Conservation (phyloP, 495 filamentous ascomycete species). For the Lophiotrema nucula region DNA sequence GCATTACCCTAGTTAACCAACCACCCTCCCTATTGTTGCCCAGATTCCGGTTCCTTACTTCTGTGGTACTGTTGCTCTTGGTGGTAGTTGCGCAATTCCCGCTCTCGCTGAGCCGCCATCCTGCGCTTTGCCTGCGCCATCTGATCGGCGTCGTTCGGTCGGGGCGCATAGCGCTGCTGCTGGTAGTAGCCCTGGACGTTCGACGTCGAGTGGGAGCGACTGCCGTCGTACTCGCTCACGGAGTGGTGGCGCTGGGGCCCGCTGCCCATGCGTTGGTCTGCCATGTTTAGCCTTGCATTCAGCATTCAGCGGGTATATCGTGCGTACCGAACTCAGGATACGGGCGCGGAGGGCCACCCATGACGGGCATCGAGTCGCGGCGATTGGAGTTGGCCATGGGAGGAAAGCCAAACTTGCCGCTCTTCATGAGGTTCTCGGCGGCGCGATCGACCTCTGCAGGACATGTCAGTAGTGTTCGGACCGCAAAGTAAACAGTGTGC, state of each 20-base stretch:
- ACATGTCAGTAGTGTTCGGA: slow-evolving; percentile 7
- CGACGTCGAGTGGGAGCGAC: slow-evolving; percentile 67
- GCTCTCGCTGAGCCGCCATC: slow-evolving; percentile 97
- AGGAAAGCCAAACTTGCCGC: slow-evolving; percentile 81
- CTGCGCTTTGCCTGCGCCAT: slow-evolving; percentile 98
- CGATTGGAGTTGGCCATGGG: slow-evolving; percentile 61
- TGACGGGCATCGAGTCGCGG: slow-evolving; percentile 81
- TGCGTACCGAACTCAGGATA: slow-evolving; percentile 57
- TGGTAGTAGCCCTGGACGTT: slow-evolving; percentile 94
- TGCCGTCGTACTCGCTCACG: slow-evolving; percentile 79
- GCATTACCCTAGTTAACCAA: slow-evolving; percentile 61
- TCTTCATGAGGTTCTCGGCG: slow-evolving; percentile 92
- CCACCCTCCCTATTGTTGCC: slow-evolving; percentile 32
- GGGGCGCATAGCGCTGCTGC: slow-evolving; percentile 85
- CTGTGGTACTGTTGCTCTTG: slow-evolving; percentile 99
- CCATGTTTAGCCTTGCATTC: slow-evolving; percentile 6
- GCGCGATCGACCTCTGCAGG: slow-evolving; percentile 90
- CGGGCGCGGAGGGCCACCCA: slow-evolving; percentile 52
- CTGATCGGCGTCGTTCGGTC: slow-evolving; percentile 93
- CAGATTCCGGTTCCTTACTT: slow-evolving; percentile 59
- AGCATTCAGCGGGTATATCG: not conserved
- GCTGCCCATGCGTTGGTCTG: slow-evolving; percentile 53
- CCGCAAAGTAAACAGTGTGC: too few species aligned
- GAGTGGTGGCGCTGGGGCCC: slow-evolving; percentile 72
- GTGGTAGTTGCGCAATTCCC: slow-evolving; percentile 98